A percentile compares a stretch with the other conserved stretches of the same genome.
Conservation (phyloP, 371 early-diverging fungal species). For the Rhizomucor miehei region DNA sequence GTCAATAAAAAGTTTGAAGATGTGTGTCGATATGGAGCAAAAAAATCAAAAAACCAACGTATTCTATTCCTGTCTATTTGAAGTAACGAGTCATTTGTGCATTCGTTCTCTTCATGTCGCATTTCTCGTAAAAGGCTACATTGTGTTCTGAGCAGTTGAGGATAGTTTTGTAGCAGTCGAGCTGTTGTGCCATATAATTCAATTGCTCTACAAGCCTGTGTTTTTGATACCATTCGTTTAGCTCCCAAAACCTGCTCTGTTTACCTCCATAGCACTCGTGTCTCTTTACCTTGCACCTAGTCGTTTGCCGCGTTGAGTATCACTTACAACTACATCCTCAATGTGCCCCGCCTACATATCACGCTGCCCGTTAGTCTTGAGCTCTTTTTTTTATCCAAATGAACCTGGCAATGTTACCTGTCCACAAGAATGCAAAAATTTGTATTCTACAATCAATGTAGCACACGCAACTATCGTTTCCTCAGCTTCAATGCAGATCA, state of each 20-base stretch:
- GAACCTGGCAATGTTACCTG: slow-evolving; percentile 45
- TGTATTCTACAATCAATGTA: slow-evolving; percentile 91
- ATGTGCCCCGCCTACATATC: slow-evolving; percentile 65
- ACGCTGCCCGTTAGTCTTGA: too few species aligned
- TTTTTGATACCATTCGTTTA: too few species aligned
- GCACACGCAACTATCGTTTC: slow-evolving; percentile 80
- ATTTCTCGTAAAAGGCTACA: slow-evolving; percentile 91
- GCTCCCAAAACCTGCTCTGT: too few species aligned
- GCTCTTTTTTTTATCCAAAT: too few species aligned
- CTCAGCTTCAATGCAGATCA: slow-evolving; percentile 73
- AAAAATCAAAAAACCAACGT: neutral
- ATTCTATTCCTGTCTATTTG: slow-evolving; percentile 6
- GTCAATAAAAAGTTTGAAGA: neutral
- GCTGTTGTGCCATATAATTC: slow-evolving; percentile 44
- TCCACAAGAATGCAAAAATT: slow-evolving; percentile 85
- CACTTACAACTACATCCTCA: slow-evolving; percentile 89
- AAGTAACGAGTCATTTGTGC: slow-evolving; percentile 80
- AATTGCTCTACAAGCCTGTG: slow-evolving; percentile 67
- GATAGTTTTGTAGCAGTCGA: slow-evolving; percentile 75
- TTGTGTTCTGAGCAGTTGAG: slow-evolving; percentile 89
- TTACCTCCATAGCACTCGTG: too few species aligned
- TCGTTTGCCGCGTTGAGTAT: slow-evolving; percentile 85
- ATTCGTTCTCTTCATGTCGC: slow-evolving; percentile 83
- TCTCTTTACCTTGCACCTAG: slow-evolving; percentile 59
- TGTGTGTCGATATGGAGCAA: too few species aligned